phyloP scores from a whole-genome alignment of 768 basidiomycete species.

The Vishniacozyma victoriae region DNA sequence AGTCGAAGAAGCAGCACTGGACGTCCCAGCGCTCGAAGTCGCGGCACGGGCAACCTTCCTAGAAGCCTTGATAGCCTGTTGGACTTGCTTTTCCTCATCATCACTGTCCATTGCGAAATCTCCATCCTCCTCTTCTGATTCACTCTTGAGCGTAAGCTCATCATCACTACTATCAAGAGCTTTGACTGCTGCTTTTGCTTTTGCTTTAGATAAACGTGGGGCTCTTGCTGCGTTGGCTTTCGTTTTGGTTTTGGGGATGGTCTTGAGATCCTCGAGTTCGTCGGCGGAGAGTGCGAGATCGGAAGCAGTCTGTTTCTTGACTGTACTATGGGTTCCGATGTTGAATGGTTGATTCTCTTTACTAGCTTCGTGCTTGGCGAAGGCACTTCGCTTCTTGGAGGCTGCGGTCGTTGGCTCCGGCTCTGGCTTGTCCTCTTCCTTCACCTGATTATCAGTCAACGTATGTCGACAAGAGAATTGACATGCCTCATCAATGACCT shows the following conservation, averaged over 20 bases:
- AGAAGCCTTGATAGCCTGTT: slow-evolving; percentile 20
- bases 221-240: neutral
- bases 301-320: slow-evolving; percentile 11
- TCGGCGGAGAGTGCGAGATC: slow-evolving; percentile 6
- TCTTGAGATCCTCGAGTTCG: slow-evolving; percentile 1
- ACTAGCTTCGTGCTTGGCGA: neutral
- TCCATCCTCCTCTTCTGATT: slow-evolving; percentile 6
- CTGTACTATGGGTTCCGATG: slow-evolving; percentile 25
- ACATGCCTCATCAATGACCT: slow-evolving; percentile 2
- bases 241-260: neutral
- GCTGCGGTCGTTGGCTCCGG: neutral
- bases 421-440: neutral
- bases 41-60: neutral
- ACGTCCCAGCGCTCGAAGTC: neutral
- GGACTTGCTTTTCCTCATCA: slow-evolving; percentile 28
- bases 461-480: too few relatives aligned
- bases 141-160: slow-evolving; percentile 2
- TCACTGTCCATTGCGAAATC: slow-evolving; percentile 39
- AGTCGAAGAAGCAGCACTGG: neutral
- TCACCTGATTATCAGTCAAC: neutral
- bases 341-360: slow-evolving; percentile 29
- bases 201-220: too few relatives aligned
- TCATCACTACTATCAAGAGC: neutral
- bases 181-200: neutral
- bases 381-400: neutral